These are phyloP conservation scores for Aspergillus brasiliensis DNA, from an alignment of 2,329 filamentous ascomycete species.

Conservation along the genomic window DNA sequence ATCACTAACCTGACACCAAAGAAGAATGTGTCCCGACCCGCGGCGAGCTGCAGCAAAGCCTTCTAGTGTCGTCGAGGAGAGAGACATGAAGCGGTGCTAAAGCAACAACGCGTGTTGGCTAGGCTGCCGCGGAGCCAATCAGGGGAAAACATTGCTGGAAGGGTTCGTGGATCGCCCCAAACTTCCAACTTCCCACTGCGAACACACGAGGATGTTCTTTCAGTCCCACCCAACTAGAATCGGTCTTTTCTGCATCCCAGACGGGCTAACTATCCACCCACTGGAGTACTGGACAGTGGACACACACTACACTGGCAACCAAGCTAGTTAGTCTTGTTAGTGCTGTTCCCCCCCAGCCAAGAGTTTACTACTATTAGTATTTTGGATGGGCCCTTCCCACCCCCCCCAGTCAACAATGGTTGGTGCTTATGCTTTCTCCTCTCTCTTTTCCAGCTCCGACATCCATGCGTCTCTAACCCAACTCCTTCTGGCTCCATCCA, in stretches of 20 bases:
- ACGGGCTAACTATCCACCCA: background rate
- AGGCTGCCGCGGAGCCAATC: background rate
- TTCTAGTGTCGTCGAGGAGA: background rate
- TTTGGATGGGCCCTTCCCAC: constrained; percentile 6
- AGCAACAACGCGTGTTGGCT: background rate
- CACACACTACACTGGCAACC: background rate
- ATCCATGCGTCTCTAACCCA: constrained; percentile 3
- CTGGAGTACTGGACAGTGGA: too few relatives aligned
- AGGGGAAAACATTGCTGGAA: background rate
- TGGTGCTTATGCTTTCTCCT: background rate
- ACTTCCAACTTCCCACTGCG: background rate
- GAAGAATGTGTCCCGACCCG: too few relatives aligned
- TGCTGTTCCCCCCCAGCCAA: too few relatives aligned
- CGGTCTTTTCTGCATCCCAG: too few relatives aligned
- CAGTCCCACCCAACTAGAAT: background rate
- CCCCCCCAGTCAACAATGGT: background rate
- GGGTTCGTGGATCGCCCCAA: constrained; percentile 4
- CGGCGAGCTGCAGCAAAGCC: background rate
- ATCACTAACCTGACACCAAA: too few relatives aligned
- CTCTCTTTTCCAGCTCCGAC: background rate
- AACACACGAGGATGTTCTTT: background rate
- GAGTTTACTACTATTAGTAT: constrained; percentile 6
- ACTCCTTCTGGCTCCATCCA: background rate
- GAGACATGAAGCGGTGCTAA: background rate
- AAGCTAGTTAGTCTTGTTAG: background rate